phyloP scores from a whole-genome alignment of 495 filamentous ascomycete genomes.

The Aspergillus hancockii region DNA sequence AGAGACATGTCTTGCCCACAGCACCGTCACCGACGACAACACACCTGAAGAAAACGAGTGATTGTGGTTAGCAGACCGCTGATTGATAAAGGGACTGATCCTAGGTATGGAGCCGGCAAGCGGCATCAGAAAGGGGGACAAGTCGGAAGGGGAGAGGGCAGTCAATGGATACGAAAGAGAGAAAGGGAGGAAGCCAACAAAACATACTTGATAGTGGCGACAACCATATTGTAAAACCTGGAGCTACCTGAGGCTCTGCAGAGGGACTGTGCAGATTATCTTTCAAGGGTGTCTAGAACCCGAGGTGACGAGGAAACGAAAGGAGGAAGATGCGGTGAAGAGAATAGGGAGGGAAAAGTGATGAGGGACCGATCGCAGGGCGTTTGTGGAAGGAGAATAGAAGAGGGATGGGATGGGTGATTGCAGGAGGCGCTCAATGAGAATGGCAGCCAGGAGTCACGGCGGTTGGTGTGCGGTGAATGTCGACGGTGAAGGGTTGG shows the following conservation, averaged over 20 bases:
- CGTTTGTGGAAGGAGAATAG: conserved; percentile 3
- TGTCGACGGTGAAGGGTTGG: conserved; percentile 19
- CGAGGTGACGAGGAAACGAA: background rate
- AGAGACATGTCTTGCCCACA: conserved; percentile 96
- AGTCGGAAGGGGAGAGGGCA: conserved; percentile 2
- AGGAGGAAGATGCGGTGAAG: conserved; percentile 16
- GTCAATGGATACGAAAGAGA: background rate
- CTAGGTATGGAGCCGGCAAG: background rate
- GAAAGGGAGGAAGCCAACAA: conserved; percentile 7
- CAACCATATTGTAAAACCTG: conserved; percentile 61
- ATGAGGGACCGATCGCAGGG: background rate
- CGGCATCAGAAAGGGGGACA: conserved; percentile 15
- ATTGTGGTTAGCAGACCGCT: conserved; percentile 27
- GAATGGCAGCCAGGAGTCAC: conserved; percentile 18
- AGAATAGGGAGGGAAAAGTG: conserved; percentile 6
- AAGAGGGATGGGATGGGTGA: conserved; percentile 18
- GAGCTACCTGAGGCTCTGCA: conserved; percentile 8
- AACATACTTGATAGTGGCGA: conserved; percentile 80
- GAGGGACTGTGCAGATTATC: conserved; percentile 11
- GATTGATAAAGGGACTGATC: conserved; percentile 10
- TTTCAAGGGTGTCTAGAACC: conserved; percentile 11
- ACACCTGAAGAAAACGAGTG: conserved; percentile 59
- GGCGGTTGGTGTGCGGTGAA: conserved; percentile 21
- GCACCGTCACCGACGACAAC: conserved; percentile 99
- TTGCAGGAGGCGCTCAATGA: conserved; percentile 15